Evolutionary conservation across 805 yeast species (phyloP), one percentile per base, ranked within the genome.

Genomic region (Cyberlindnera nakhonratchasimensis): DNA sequence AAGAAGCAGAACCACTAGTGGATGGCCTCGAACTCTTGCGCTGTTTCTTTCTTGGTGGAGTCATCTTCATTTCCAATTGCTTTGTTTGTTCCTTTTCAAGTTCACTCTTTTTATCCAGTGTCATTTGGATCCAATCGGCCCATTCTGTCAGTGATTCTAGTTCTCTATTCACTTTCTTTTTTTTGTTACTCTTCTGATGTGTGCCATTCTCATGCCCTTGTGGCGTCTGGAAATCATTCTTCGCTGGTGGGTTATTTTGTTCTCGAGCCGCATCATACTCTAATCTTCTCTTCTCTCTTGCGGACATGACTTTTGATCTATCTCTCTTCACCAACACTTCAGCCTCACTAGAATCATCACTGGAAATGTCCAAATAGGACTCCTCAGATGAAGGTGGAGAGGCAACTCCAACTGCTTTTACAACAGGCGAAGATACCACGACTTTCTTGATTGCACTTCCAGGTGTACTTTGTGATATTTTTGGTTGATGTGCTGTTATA

Each of bases 211-310:
- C n/a, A n/a, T n/a, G n/a, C n/a, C n/a, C n/a, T n/a, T n/a, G n/a
- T n/a, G n/a, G n/a, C 17, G 4, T 13, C 5, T 20, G 19, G 6
- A 5, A 18, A 12, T 6, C 12, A 3, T 18, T 38, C 16, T n/a
- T 36, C 13, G 29, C 4, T 18, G 3, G 16, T 12, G 34, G 40
- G 4, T 30, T 18, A 16, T 18, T 16, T 23, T 38, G 42, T 10
- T 40, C 48, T 34, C 48, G 48, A 17, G 42, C 45, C 6, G 42
- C 39, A 30, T 32, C 42, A 19, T 33, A 40, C 20, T 40, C 48
- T 10, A 32, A 11, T 37, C 48, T 40, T 17, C 48, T 28, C 23
- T 21, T 40, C 31, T 44, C 48, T 33, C 48, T 40, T 7, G 39
- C 39, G 10, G 47, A 38, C 13, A 38, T 23, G 17, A 17, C 25